Percentiles rank a stretch among this genome's conserved stretches.
phyloP scores from a whole-genome alignment of 2,329 filamentous ascomycete genomes.

The Aspergillus niger region DNA sequence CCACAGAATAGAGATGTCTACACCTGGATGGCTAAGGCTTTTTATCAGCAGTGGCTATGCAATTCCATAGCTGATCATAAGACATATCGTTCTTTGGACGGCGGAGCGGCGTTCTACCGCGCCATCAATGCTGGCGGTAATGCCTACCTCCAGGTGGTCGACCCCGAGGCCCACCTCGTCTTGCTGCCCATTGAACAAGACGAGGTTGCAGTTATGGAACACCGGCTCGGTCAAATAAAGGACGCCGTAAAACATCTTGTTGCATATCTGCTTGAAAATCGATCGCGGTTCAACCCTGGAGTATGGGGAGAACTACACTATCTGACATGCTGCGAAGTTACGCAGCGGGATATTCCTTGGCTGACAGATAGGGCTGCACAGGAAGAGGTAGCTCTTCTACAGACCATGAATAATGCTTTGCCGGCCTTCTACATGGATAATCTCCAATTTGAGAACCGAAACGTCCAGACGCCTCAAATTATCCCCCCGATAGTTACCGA shows the following conservation, averaged over 20 bases:
- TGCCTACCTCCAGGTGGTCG: constrained; percentile 45
- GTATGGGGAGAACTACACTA: constrained; percentile 42
- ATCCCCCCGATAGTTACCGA: too few relatives aligned
- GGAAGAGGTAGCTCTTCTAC: not conserved
- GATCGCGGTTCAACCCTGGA: constrained; percentile 35
- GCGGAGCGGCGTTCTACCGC: constrained; percentile 51
- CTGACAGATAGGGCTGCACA: not conserved
- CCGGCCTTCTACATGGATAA: too few relatives aligned
- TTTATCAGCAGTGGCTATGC: constrained; percentile 48
- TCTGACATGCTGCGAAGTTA: constrained; percentile 49
- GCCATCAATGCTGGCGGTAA: constrained; percentile 41
- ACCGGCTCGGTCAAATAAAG: constrained; percentile 31
- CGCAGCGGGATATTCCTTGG: constrained; percentile 19
- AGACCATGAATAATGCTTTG: not conserved
- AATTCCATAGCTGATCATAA: constrained; percentile 43
- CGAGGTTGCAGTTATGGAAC: constrained; percentile 28
- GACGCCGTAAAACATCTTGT: constrained; percentile 38
- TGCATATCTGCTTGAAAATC: constrained; percentile 39
- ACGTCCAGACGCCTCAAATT: too few relatives aligned
- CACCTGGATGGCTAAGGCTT: constrained; percentile 15
- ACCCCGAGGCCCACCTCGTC: constrained; percentile 26
- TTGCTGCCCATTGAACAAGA: constrained; percentile 29
- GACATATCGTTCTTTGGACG: constrained; percentile 44
- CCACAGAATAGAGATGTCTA: not conserved
- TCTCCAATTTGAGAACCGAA: not conserved